phyloP scores from a whole-genome alignment of 129 eudicot genomes.

The Flaveria brownii region DNA sequence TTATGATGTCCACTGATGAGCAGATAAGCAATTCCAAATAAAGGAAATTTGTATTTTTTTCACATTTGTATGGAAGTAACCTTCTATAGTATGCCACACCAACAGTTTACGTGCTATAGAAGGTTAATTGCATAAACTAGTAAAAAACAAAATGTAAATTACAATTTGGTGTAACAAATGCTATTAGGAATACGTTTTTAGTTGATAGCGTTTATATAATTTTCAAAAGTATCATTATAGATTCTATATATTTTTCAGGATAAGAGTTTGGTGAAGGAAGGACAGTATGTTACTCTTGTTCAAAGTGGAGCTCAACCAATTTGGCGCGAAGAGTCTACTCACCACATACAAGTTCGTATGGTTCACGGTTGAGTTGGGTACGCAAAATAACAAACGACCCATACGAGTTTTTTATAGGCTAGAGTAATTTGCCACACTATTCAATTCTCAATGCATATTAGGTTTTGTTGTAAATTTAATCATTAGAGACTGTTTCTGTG shows the following conservation, averaged over 20 bases:
- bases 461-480: slow-evolving; percentile 21
- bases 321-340: slow-evolving; percentile 91
- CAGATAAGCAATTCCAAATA: neutral
- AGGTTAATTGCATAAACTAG: neutral
- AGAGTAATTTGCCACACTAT: slow-evolving; percentile 16
- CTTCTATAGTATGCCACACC: neutral
- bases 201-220: neutral
- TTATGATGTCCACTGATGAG: neutral
- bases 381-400: neutral
- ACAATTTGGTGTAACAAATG: too few relatives aligned
- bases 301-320: slow-evolving; percentile 99
- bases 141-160: neutral
- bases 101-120: neutral
- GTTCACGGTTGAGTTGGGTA: slow-evolving; percentile 55
- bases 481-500: slow-evolving; percentile 1
- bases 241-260: slow-evolving; percentile 34
- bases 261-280: slow-evolving; percentile 71
- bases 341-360: slow-evolving; percentile 90
- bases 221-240: neutral
- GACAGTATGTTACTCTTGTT: slow-evolving; percentile 87
- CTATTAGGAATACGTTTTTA: neutral
- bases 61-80: neutral
- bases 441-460: neutral
- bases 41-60: neutral
- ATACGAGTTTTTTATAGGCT: neutral